phyloP scores from a whole-genome alignment of 1,139 yeast genomes.

The Magnusiomyces sp. region DNA sequence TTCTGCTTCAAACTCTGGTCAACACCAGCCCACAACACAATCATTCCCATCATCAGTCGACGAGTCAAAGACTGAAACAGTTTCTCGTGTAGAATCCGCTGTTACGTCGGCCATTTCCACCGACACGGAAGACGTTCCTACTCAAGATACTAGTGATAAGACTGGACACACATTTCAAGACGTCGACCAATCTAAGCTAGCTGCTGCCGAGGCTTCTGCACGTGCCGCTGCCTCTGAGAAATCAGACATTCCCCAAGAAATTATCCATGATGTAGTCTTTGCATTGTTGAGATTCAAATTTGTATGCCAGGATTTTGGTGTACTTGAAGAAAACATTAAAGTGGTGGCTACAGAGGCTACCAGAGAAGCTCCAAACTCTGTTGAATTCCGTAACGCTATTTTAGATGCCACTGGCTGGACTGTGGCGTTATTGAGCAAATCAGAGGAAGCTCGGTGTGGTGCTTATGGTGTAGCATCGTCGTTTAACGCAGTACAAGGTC shows the following conservation, averaged over 20 bases:
- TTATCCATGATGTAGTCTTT: conserved; percentile 46
- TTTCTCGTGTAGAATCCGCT: too few species aligned
- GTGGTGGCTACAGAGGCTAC: conserved; percentile 64
- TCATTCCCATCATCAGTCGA: too few species aligned
- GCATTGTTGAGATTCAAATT: conserved; percentile 55
- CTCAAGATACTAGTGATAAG: too few species aligned
- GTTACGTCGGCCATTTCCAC: too few species aligned
- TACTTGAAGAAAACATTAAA: conserved; percentile 45
- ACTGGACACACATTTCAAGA: too few species aligned
- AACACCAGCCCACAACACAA: too few species aligned
- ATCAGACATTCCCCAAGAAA: conserved; percentile 45
- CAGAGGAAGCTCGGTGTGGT: conserved; percentile 55
- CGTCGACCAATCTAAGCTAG: conserved; percentile 1
- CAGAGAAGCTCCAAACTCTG: conserved; percentile 52
- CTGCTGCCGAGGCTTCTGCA: conserved; percentile 20
- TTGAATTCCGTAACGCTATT: conserved; percentile 45
- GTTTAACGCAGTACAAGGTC: conserved; percentile 50
- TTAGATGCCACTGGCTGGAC: conserved; percentile 51
- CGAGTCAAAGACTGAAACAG: too few species aligned
- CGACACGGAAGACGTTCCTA: too few species aligned
- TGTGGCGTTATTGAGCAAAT: conserved; percentile 46
- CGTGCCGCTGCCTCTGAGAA: conserved; percentile 27
- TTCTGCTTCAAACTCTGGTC: too few species aligned
- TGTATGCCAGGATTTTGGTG: conserved; percentile 62
- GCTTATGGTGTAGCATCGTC: conserved; percentile 64